Conservation (phyloP, 176 grass and related monocot genomes). For the Rhynchospora pubera region DNA sequence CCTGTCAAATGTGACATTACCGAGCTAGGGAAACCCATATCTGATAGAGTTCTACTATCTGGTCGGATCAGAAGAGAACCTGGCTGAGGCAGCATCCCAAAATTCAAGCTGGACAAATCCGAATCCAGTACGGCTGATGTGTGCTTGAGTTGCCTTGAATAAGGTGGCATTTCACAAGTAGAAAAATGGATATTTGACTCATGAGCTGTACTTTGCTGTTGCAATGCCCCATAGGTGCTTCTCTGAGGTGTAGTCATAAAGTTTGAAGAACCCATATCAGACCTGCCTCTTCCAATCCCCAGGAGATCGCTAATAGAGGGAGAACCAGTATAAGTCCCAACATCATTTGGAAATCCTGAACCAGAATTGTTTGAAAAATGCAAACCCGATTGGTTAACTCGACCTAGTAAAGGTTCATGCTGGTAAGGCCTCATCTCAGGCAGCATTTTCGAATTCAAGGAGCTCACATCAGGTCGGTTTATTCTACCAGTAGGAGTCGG, state of each 20-base stretch:
- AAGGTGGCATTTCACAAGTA: not conserved
- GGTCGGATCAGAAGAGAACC: not conserved
- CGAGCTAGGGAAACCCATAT: not conserved
- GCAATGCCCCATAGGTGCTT: not conserved
- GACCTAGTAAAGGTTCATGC: not conserved
- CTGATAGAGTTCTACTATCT: not conserved
- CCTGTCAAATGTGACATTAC: not conserved
- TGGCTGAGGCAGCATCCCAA: not conserved
- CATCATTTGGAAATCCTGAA: not conserved
- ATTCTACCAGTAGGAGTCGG: not conserved
- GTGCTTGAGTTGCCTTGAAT: not conserved
- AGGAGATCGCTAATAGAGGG: not conserved
- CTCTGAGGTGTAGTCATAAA: slow-evolving; percentile 1
- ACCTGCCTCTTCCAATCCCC: not conserved
- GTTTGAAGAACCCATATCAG: not conserved
- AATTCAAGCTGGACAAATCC: not conserved
- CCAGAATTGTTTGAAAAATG: not conserved
- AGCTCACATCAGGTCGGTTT: not conserved
- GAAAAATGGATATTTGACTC: not conserved
- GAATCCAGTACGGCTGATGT: not conserved
- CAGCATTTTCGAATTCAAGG: not conserved
- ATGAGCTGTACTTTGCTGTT: not conserved
- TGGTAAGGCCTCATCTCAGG: not conserved
- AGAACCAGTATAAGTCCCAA: not conserved
- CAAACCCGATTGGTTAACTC: not conserved